phyloP scores from a whole-genome alignment of 2,329 filamentous ascomycete species.

The Cordyceps sp. region DNA sequence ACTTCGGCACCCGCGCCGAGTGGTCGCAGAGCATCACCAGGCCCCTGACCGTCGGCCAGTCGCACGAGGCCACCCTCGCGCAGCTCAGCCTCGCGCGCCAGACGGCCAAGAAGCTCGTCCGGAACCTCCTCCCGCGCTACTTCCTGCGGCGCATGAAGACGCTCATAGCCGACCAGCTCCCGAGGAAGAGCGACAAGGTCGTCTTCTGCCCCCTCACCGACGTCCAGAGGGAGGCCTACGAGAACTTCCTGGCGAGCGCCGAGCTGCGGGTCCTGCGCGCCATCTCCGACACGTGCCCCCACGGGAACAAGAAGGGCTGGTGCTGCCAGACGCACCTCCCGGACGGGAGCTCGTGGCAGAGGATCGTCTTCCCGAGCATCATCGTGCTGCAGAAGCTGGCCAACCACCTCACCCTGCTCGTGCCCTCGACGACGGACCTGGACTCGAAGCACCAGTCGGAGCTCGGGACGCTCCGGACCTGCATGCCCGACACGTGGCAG shows the following conservation, averaged over 20 bases:
- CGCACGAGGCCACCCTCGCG: constrained; percentile 72
- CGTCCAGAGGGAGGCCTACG: constrained; percentile 67
- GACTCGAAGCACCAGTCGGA: constrained; percentile 65
- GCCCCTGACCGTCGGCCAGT: constrained; percentile 75
- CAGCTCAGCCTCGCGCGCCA: constrained; percentile 69
- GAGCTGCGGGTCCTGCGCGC: constrained; percentile 52
- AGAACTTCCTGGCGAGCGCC: constrained; percentile 56
- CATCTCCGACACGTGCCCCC: constrained; percentile 51
- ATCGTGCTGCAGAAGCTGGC: constrained; percentile 70
- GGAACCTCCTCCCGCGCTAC: constrained; percentile 76
- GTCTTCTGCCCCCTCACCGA: constrained; percentile 88
- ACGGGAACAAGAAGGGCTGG: constrained; percentile 52
- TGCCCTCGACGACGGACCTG: constrained; percentile 48
- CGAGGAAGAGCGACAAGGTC: constrained; percentile 85
- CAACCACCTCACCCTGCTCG: constrained; percentile 80
- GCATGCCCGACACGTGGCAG: constrained; percentile 60
- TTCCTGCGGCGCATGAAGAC: constrained; percentile 89
- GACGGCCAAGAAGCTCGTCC: constrained; percentile 69
- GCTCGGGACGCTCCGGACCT: constrained; percentile 54
- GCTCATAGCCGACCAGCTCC: constrained; percentile 79
- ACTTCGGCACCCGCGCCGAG: constrained; percentile 43
- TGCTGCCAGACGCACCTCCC: constrained; percentile 53
- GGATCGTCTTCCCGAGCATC: constrained; percentile 73
- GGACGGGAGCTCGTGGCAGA: constrained; percentile 52
- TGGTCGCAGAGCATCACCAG: constrained; percentile 68